A percentile compares a stretch with the other conserved stretches of the same genome.
phyloP scores from a whole-genome alignment of 192 early-diverging fungal species.

The Allomyces javanicus region DNA sequence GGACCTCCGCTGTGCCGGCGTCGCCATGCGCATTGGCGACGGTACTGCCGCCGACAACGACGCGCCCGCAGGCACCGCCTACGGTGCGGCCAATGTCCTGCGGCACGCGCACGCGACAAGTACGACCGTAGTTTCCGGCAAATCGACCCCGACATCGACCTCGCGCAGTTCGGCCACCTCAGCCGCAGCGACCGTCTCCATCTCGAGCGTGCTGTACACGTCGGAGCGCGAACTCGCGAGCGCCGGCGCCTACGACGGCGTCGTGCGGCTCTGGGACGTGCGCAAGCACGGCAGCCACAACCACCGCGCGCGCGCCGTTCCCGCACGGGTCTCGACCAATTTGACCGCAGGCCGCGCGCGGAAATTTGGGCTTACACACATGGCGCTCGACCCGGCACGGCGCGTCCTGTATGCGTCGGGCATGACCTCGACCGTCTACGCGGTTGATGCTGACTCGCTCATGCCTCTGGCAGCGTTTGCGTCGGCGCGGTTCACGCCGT shows the following conservation, averaged over 20 bases:
- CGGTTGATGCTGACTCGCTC: neutral
- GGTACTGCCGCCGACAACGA: neutral
- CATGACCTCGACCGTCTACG: neutral
- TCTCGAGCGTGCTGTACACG: neutral
- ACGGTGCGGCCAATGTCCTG: neutral
- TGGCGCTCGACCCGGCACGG: too few species aligned
- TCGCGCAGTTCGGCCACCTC: neutral
- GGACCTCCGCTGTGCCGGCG: constrained; percentile 46
- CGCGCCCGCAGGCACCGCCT: neutral
- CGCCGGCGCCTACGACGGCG: neutral
- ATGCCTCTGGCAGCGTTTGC: neutral
- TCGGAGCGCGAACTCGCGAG: neutral
- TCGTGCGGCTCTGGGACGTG: neutral
- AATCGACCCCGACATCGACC: neutral
- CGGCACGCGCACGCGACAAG: neutral
- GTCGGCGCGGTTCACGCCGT: neutral
- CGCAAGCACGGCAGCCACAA: neutral
- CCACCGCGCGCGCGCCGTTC: neutral
- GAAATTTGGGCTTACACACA: too few species aligned
- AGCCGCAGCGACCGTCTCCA: neutral
- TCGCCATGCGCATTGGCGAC: neutral
- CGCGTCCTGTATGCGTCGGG: too few species aligned
- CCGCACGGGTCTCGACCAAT: neutral
- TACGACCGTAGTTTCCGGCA: neutral
- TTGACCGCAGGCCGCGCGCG: neutral